A percentile compares a stretch with the other conserved stretches of the same genome.
These are phyloP conservation scores for Podaxis carcinomalis DNA, from an alignment of 768 basidiomycete species.

Conservation along the genomic window DNA sequence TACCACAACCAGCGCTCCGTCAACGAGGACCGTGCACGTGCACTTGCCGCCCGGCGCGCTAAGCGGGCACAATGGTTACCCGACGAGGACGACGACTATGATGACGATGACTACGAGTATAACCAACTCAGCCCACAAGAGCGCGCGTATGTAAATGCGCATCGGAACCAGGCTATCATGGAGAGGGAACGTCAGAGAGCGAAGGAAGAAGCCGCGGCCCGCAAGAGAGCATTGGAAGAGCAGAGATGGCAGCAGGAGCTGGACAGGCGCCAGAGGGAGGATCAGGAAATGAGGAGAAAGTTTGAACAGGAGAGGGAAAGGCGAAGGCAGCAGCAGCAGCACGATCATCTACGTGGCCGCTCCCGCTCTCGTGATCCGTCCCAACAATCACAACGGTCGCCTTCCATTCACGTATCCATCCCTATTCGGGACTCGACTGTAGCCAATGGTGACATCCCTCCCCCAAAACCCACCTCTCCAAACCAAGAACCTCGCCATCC, in stretches of 20 bases:
- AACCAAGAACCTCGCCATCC: background rate
- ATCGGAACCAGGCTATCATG: constrained; percentile 21
- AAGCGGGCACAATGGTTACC: constrained; percentile 38
- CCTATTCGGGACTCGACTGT: background rate
- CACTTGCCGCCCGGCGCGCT: constrained; percentile 29
- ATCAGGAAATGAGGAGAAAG: constrained; percentile 15
- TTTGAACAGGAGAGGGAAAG: constrained; percentile 18
- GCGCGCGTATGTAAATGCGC: constrained; percentile 29
- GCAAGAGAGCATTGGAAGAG: constrained; percentile 18
- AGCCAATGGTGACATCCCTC: background rate
- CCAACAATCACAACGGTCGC: background rate
- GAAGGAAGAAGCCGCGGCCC: constrained; percentile 15
- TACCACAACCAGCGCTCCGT: constrained; percentile 16
- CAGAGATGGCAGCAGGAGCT: constrained; percentile 13
- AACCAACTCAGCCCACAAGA: constrained; percentile 25
- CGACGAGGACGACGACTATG: constrained; percentile 29
- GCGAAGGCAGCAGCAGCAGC: constrained; percentile 15
- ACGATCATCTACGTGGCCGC: background rate
- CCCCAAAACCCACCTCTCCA: constrained; percentile 9
- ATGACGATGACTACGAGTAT: constrained; percentile 26
- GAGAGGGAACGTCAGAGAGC: constrained; percentile 20
- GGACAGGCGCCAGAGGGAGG: constrained; percentile 18
- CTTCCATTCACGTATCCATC: background rate
- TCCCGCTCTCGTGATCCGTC: background rate
- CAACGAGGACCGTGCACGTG: constrained; percentile 20